These are phyloP conservation scores for Aspergillus texensis DNA, from an alignment of 2,329 filamentous ascomycete genomes.

Conservation along the genomic window DNA sequence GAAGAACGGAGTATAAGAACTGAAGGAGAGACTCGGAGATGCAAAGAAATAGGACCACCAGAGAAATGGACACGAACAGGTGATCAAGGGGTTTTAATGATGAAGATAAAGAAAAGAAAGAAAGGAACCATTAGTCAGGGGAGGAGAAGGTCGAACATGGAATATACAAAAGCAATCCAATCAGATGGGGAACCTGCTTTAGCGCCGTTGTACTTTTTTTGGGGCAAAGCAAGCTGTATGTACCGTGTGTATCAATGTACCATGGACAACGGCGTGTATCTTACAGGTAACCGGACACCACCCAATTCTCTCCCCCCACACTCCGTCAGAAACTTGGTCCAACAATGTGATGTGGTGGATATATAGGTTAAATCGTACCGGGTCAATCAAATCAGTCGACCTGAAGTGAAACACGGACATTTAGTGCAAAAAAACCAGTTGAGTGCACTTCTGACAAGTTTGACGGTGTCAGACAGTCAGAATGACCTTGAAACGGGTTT, in stretches of 20 bases:
- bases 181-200: not conserved
- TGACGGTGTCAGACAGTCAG: not conserved
- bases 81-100: not conserved
- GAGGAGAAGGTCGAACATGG: not conserved
- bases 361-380: not conserved
- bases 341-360: not conserved
- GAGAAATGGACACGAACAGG: not conserved
- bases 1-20: too few species aligned
- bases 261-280: not conserved
- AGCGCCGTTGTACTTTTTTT: not conserved
- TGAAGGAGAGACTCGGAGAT: not conserved
- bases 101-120: not conserved
- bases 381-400: not conserved
- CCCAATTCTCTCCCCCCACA: not conserved
- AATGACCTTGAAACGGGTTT: not conserved
- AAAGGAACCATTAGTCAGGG: not conserved
- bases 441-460: too few species aligned
- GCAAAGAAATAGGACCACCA: not conserved
- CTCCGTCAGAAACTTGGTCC: not conserved
- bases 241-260: not conserved
- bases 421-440: not conserved
- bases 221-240: not conserved
- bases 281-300: not conserved
- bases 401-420: not conserved
- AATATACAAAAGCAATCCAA: conserved; percentile 1